Evolutionary conservation across 345 rosid species (phyloP), one percentile per base, ranked within the genome.

Genomic region (Toxicodendron radicans): DNA sequence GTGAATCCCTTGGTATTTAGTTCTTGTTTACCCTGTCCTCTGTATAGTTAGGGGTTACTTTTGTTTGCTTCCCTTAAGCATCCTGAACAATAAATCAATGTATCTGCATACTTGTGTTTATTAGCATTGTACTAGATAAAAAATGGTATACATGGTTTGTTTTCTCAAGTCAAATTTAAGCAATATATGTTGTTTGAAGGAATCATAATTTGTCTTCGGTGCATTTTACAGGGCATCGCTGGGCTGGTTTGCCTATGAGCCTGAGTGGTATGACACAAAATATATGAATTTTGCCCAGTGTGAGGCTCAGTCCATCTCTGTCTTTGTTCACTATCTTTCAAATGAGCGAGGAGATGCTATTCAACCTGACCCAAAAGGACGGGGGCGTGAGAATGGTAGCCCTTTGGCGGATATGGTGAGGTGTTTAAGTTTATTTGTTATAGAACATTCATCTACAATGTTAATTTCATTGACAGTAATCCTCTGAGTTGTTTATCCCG

Each of bases 161-260:
- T 21, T 73, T 5, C 53, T 64, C 24, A 13, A n/a, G 13, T 38
- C 12, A 21, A 54, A 32, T 32, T 58, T 14, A 24, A 66, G 10
- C 4, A 30, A 7, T 43, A 18, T 71, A 23, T 30, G 57, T 32
- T 33, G 46, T 67, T 63, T 72, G 71, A 64, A 72, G 52, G 75
- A 70, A 76, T 58, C 65, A 68, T 41, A 69, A 66, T 76, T 67
- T 78, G 33, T 74, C 61, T 66, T 79, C 72, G 74, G 43, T 80
- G 70, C 70, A 48, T 85, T 64, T 77, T 83, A 58, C 87, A 96
- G 99, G 91, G 87, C 91, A 73, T 87, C 95, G 73, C 82, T 96
- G 86, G 95, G 97, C 75, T 96, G 99, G 98, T 93, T 96, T 93
- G 93, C 98, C 80, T 85, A 79, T 88, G 97, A 90, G 85, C 97